Base-by-base conservation (phyloP, 768 basidiomycete genomes). In the Serendipita sp. region DNA sequence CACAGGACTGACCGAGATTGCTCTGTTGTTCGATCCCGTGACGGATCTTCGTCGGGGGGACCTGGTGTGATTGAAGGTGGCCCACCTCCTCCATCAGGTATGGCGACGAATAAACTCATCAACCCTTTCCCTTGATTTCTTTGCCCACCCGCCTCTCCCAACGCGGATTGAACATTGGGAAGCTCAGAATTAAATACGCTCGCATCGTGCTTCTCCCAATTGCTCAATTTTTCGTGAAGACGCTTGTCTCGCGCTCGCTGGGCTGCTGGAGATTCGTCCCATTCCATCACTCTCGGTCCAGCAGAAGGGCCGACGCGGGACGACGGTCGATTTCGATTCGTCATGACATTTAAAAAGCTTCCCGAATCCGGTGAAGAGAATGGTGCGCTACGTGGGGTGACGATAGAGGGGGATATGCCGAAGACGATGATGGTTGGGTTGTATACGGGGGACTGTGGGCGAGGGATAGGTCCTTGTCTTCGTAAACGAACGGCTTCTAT, bases 371-470 rank as follows among this genome's bases (percentile, higher is more conserved):
- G 69, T 1, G 69, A 69, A 2, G 74, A 66, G 1, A 72, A 68
- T 31, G 67, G 3, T 69, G 73, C 55, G 69, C 70, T 67, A 8
- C 81, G 75, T n/a, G 81, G 78, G 23, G 55, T 62, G 13, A 82
- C 75, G n/a, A 91, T 74, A 2, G 88, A 75, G 31, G 92, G 91
- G 0, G 87, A 85, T 69, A 90, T 83, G n/a, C 91, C 91, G 69
- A 95, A 88, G 16, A 96, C 78, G 53, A 96, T 90, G 5, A 85
- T 82, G 68, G 86, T 88, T 2, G 91, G 89, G 70, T 83, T 83
- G 40, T 73, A 67, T 11, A 84, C 79, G 1, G 83, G 79, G n/a
- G 83, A 81, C 3, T 81, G 77, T 10, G 83, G 78, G 33, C 82
- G 77, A 0, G 83, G 74, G 5, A 85, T 74, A 2, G 84, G 77